Evolutionary conservation across 208 protist species (phyloP).

Genomic region (Crithidia mellificae): DNA sequence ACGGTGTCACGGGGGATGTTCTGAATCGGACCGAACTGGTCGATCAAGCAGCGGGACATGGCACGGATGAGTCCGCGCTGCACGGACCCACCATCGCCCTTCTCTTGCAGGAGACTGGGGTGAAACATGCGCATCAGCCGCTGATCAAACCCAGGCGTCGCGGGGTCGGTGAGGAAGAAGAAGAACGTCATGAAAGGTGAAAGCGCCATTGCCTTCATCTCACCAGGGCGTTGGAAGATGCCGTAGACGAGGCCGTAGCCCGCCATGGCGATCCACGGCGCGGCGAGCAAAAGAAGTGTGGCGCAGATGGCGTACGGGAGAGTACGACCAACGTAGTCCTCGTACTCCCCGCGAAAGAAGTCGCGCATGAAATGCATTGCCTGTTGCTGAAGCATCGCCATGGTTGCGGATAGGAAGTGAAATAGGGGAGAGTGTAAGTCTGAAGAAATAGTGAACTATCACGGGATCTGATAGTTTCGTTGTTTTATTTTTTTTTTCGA

Average conservation of each 20-base stretch:
- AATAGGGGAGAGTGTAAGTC: background rate
- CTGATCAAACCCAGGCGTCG: constrained; percentile 71
- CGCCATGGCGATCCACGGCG: constrained; percentile 52
- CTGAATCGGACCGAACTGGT: constrained; percentile 50
- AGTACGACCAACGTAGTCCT: constrained; percentile 12
- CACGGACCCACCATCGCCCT: constrained; percentile 37
- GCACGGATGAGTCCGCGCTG: constrained; percentile 75
- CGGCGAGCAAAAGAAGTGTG: constrained; percentile 28
- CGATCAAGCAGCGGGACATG: constrained; percentile 75
- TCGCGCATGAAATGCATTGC: constrained; percentile 19
- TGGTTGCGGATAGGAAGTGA: background rate
- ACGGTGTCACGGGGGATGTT: constrained; percentile 57
- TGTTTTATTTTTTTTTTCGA: too few relatives aligned
- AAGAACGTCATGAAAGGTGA: constrained; percentile 75
- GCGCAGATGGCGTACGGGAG: constrained; percentile 28
- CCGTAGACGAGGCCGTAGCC: constrained; percentile 50
- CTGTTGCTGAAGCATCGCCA: constrained; percentile 20
- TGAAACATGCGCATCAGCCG: constrained; percentile 77
- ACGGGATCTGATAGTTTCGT: too few relatives aligned
- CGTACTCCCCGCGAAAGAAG: constrained; percentile 23
- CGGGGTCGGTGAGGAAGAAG: constrained; percentile 62
- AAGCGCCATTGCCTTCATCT: constrained; percentile 34
- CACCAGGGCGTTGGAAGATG: constrained; percentile 47
- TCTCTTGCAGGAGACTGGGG: constrained; percentile 53
- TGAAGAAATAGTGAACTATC: constrained; percentile 1